A percentile compares a stretch with the other conserved stretches of the same genome.
Conservation (phyloP, 1,284 basidiomycete genomes). For the Leccinum fuscescens region DNA sequence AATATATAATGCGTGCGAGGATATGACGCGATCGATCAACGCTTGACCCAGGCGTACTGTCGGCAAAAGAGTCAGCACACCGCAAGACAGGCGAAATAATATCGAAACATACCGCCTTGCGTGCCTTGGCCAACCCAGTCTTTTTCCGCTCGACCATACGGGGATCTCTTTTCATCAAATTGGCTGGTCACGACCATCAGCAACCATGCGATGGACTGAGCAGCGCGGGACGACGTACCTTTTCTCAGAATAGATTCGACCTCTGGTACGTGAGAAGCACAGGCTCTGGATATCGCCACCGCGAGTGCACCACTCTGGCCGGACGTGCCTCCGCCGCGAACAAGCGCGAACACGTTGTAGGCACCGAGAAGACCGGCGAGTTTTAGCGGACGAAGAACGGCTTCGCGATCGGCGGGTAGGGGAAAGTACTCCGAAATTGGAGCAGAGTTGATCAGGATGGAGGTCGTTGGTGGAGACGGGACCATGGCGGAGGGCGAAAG, state of each 20-base stretch:
- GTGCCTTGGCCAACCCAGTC: constrained; percentile 87
- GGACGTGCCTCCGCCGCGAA: constrained; percentile 84
- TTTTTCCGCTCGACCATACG: constrained; percentile 99
- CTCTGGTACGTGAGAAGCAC: constrained; percentile 70
- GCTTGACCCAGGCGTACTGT: constrained; percentile 94
- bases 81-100: neutral
- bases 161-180: constrained; percentile 87
- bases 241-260: constrained; percentile 66
- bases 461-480: constrained; percentile 42
- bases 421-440: constrained; percentile 81
- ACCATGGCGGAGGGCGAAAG: constrained; percentile 18
- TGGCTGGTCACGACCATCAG: constrained; percentile 51
- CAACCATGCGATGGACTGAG: neutral
- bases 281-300: constrained; percentile 80
- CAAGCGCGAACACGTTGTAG: constrained; percentile 91
- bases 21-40: constrained; percentile 46
- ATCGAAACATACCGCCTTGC: constrained; percentile 74
- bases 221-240: constrained; percentile 49
- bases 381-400: constrained; percentile 79
- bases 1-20: constrained; percentile 5
- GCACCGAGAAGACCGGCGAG: constrained; percentile 83
- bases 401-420: constrained; percentile 75
- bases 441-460: constrained; percentile 82
- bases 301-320: constrained; percentile 92
- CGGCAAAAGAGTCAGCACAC: neutral